Percentiles rank a stretch among this genome's conserved stretches.
Evolutionary conservation across 805 yeast species (phyloP).

Genomic region (Candida silvatica): DNA sequence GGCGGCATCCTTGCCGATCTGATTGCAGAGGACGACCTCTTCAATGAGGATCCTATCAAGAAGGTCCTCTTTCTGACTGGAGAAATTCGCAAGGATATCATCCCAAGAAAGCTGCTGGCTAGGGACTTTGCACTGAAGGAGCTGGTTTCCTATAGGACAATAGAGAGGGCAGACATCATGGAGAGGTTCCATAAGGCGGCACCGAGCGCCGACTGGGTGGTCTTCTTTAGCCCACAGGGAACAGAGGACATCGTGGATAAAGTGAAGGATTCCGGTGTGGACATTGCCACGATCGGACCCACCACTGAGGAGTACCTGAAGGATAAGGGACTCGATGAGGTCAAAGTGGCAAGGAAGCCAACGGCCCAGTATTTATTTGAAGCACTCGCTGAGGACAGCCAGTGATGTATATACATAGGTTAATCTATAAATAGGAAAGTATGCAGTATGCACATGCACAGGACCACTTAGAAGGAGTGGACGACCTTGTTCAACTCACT

Average conservation of each 20-base stretch:
- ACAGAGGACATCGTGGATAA: constrained; percentile 52
- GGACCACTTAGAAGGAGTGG: constrained; percentile 39
- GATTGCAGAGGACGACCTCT: constrained; percentile 33
- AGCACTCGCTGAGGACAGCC: background rate
- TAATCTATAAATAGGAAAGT: background rate
- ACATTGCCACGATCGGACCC: constrained; percentile 85
- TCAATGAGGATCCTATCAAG: constrained; percentile 12
- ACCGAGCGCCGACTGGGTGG: constrained; percentile 51
- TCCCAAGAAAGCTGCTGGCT: constrained; percentile 50
- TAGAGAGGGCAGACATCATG: constrained; percentile 36
- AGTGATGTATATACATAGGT: constrained; percentile 26
- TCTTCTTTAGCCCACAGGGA: constrained; percentile 90
- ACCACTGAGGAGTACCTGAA: constrained; percentile 66
- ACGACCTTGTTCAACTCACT: constrained; percentile 59
- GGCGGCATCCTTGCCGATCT: constrained; percentile 63
- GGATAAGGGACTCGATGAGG: constrained; percentile 44
- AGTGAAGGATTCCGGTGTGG: constrained; percentile 12
- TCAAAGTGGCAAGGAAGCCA: constrained; percentile 65
- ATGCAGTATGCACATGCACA: background rate
- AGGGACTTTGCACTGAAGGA: constrained; percentile 44
- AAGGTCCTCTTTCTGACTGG: constrained; percentile 75
- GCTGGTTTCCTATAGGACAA: constrained; percentile 62
- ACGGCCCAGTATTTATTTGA: constrained; percentile 34
- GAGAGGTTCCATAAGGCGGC: constrained; percentile 18
- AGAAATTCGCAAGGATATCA: constrained; percentile 69